phyloP scores from a whole-genome alignment of 345 rosid species.

The Diplotaxis tenuifolia region DNA sequence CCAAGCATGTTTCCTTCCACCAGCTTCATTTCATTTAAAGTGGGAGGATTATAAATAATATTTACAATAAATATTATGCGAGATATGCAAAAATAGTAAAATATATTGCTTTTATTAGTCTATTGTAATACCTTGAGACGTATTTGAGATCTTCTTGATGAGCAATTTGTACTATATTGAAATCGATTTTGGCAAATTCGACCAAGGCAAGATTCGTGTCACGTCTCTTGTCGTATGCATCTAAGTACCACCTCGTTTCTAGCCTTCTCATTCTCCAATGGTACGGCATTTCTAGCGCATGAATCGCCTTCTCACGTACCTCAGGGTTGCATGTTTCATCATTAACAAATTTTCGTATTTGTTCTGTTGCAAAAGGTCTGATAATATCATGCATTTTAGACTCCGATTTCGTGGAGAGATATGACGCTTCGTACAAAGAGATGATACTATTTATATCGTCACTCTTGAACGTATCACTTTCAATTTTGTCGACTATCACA shows the following conservation, averaged over 20 bases:
- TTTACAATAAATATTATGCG: neutral
- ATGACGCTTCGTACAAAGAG: constrained; percentile 43
- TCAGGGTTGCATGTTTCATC: neutral
- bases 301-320: constrained; percentile 16
- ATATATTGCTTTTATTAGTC: neutral
- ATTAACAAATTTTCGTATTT: constrained; percentile 3
- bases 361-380: constrained; percentile 32
- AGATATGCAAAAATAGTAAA: neutral
- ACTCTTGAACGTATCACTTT: constrained; percentile 8
- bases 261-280: constrained; percentile 30
- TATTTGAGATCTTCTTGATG: constrained; percentile 40
- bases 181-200: constrained; percentile 34
- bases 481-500: constrained; percentile 29
- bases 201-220: constrained; percentile 17
- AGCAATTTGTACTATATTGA: constrained; percentile 30
- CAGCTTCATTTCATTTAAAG: neutral
- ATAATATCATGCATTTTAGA: constrained; percentile 34
- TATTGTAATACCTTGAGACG: constrained; percentile 20
- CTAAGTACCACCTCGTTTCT: constrained; percentile 36
- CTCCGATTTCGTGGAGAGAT: constrained; percentile 32
- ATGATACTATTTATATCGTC: constrained; percentile 20
- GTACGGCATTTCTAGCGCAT: constrained; percentile 30
- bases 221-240: constrained; percentile 20
- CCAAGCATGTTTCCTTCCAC: neutral
- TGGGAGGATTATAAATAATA: neutral